phyloP scores from a whole-genome alignment of 768 basidiomycete genomes.

The Lenzites betulinus region DNA sequence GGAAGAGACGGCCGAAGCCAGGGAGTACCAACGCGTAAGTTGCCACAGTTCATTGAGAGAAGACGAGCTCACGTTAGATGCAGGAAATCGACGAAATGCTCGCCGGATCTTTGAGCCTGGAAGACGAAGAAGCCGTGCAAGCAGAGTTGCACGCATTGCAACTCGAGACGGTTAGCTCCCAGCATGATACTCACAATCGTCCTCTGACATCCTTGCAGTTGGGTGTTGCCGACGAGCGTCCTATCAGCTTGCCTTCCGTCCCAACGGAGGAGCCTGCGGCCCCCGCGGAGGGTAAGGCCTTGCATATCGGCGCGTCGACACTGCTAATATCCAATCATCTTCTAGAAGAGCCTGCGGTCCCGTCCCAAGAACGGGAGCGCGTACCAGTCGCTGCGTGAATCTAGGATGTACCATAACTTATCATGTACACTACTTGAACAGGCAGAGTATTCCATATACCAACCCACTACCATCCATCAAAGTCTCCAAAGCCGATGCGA shows the following conservation, averaged over 20 bases:
- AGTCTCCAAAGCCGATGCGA: constrained; percentile 88
- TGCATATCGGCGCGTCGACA: background rate
- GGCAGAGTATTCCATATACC: constrained; percentile 6
- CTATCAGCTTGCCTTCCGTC: constrained; percentile 52
- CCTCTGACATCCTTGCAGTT: background rate
- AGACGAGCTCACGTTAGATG: background rate
- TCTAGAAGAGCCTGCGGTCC: constrained; percentile 1
- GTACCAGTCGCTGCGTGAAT: constrained; percentile 34
- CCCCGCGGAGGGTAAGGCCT: constrained; percentile 34
- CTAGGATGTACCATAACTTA: background rate
- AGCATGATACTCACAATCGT: background rate
- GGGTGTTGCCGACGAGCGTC: constrained; percentile 17
- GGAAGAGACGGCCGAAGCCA: constrained; percentile 90
- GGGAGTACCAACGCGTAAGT: constrained; percentile 84
- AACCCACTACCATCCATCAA: constrained; percentile 67
- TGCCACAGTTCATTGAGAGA: background rate
- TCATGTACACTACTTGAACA: constrained; percentile 22
- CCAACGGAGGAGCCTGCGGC: constrained; percentile 49
- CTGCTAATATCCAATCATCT: background rate
- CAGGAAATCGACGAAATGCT: constrained; percentile 94
- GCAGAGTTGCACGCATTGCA: constrained; percentile 75
- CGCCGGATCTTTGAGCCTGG: constrained; percentile 74
- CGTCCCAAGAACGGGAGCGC: constrained; percentile 22
- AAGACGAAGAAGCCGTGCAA: constrained; percentile 95
- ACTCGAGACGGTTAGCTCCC: constrained; percentile 52